Evolutionary conservation across 306 rosid species (phyloP).

Genomic region (Lagenaria siceraria): DNA sequence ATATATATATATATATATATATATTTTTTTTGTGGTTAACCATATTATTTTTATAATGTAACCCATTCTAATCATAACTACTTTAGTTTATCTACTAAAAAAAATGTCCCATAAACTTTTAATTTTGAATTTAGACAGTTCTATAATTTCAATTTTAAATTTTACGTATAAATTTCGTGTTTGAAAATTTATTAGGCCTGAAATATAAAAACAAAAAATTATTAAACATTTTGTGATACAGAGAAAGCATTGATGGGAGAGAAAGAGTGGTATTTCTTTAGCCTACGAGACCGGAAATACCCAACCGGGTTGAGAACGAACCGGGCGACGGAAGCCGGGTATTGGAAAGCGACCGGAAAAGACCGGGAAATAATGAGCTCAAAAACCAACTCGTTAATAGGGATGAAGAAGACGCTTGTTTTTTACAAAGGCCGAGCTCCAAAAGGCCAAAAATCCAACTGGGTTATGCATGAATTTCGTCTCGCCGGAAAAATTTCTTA

Average conservation of each 20-base stretch:
- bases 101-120: too few relatives aligned
- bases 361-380: constrained; percentile 57
- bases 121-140: too few relatives aligned
- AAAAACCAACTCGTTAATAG: constrained; percentile 31
- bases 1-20: too few relatives aligned
- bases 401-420: constrained; percentile 66
- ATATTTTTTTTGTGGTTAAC: too few relatives aligned
- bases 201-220: too few relatives aligned
- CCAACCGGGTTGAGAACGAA: constrained; percentile 61
- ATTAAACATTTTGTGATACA: too few relatives aligned
- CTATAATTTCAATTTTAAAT: too few relatives aligned
- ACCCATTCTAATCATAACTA: too few relatives aligned
- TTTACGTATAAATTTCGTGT: too few relatives aligned
- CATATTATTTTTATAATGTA: too few relatives aligned
- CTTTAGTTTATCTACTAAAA: too few relatives aligned
- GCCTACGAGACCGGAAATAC: constrained; percentile 51
- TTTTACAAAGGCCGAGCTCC: constrained; percentile 61
- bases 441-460: constrained; percentile 54
- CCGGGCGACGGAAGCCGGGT: constrained; percentile 64
- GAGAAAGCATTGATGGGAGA: constrained; percentile 61
- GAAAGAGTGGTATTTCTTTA: constrained; percentile 67
- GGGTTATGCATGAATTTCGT: constrained; percentile 73
- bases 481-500: constrained; percentile 59
- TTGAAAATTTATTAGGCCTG: too few relatives aligned
- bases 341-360: constrained; percentile 70